Percentiles rank a stretch among this genome's conserved stretches.
phyloP scores from a whole-genome alignment of 371 early-diverging fungal genomes.

The Mortierella sp. region DNA sequence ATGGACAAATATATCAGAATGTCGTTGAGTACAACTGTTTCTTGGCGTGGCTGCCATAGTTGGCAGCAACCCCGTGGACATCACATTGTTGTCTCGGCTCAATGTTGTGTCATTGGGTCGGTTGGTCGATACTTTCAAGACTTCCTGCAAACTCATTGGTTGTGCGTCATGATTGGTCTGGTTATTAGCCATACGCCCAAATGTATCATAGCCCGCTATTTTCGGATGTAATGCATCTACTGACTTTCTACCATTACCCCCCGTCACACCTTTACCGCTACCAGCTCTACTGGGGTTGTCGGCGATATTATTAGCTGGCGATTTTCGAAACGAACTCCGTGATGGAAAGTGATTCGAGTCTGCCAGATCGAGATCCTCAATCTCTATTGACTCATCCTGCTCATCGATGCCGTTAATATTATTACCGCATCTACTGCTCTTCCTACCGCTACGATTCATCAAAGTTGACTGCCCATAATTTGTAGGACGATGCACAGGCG shows the following conservation, averaged over 20 bases:
- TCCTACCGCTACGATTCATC: constrained; percentile 12
- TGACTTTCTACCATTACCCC: not conserved
- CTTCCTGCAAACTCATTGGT: constrained; percentile 19
- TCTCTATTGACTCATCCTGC: not conserved
- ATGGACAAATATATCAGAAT: not conserved
- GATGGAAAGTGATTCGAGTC: not conserved
- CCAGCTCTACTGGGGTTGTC: not conserved
- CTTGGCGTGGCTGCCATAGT: not conserved
- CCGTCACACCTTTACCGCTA: not conserved
- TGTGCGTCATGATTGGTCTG: constrained; percentile 17
- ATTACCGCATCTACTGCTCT: not conserved
- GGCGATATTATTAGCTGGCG: not conserved
- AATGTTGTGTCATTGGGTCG: not conserved
- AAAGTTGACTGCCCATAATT: constrained; percentile 25
- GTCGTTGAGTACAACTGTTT: not conserved
- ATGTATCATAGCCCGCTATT: constrained; percentile 18
- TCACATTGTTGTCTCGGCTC: not conserved
- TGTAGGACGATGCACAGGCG: constrained; percentile 20
- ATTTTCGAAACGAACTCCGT: not conserved
- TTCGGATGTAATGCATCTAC: not conserved
- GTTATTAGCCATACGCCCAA: not conserved
- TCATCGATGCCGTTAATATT: not conserved
- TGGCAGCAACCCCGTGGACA: not conserved
- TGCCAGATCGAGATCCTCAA: constrained; percentile 16
- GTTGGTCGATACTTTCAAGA: constrained; percentile 11